Percentiles rank a stretch among this genome's conserved stretches.
These are phyloP conservation scores for Penicillium cataractarum DNA, from an alignment of 495 filamentous ascomycete genomes.

Conservation along the genomic window DNA sequence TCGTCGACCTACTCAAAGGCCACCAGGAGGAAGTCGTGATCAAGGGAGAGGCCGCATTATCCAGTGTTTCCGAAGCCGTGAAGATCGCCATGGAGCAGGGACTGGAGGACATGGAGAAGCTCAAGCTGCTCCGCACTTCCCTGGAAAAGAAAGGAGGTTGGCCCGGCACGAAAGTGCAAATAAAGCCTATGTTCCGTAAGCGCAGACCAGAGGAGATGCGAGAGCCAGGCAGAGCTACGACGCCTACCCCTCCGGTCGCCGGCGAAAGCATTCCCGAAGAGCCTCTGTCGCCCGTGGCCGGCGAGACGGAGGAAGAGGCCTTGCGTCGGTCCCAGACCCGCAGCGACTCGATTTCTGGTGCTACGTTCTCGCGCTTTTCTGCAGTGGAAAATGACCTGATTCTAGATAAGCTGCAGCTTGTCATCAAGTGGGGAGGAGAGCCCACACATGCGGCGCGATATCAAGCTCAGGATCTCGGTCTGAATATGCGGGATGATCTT, in stretches of 20 bases:
- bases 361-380: constrained; percentile 86
- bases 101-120: constrained; percentile 83
- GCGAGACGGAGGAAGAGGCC: constrained; percentile 26
- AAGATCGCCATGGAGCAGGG: constrained; percentile 73
- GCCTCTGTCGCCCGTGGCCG: constrained; percentile 24
- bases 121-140: constrained; percentile 79
- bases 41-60: constrained; percentile 87
- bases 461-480: constrained; percentile 89
- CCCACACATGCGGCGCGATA: constrained; percentile 97
- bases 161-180: constrained; percentile 97
- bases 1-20: constrained; percentile 89
- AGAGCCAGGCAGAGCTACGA: constrained; percentile 25
- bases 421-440: constrained; percentile 99
- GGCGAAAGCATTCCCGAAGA: constrained; percentile 26
- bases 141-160: constrained; percentile 89
- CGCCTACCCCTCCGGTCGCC: constrained; percentile 2
- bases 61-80: constrained; percentile 84
- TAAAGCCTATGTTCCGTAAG: constrained; percentile 97
- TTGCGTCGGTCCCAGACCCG: constrained; percentile 54
- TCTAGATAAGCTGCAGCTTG: constrained; percentile 93
- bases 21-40: constrained; percentile 96
- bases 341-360: constrained; percentile 80
- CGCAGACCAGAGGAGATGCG: constrained; percentile 62
- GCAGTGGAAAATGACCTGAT: constrained; percentile 86
- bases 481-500: constrained; percentile 94